These are phyloP conservation scores for Candida awuae DNA, from an alignment of 805 yeast genomes.

Conservation along the genomic window DNA sequence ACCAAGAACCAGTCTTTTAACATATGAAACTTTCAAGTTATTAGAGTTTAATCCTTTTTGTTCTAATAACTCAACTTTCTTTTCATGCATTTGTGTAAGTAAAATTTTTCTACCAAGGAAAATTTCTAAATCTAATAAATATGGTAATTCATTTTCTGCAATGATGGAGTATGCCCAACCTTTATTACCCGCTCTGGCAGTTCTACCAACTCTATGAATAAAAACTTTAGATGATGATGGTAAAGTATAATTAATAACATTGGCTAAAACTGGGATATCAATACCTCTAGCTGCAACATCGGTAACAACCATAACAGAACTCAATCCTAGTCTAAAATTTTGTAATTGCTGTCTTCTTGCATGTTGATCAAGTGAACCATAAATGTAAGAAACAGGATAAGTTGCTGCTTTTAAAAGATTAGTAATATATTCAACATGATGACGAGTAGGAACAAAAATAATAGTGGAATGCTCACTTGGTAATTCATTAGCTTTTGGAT, in stretches of 20 bases:
- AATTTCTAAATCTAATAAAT: constrained; percentile 79
- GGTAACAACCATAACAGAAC: constrained; percentile 87
- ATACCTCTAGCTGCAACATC: constrained; percentile 99
- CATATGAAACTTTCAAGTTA: constrained; percentile 57
- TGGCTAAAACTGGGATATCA: constrained; percentile 93
- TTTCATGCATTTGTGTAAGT: constrained; percentile 60
- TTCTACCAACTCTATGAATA: constrained; percentile 96
- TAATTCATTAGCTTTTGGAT: constrained; percentile 73
- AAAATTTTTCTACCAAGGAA: constrained; percentile 79
- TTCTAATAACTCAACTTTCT: constrained; percentile 46
- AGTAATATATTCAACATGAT: constrained; percentile 90
- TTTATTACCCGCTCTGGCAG: constrained; percentile 96
- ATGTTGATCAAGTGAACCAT: constrained; percentile 90
- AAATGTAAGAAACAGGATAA: constrained; percentile 77
- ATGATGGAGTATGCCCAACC: constrained; percentile 97
- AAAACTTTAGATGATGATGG: constrained; percentile 92
- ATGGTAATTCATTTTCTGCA: constrained; percentile 80
- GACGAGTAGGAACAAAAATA: constrained; percentile 92
- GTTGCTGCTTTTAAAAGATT: constrained; percentile 67
- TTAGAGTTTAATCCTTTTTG: constrained; percentile 25
- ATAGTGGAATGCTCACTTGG: constrained; percentile 86
- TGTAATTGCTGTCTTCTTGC: constrained; percentile 87
- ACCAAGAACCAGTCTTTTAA: constrained; percentile 76
- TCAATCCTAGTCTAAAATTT: constrained; percentile 76
- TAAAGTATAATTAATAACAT: constrained; percentile 83